Evolutionary conservation across 495 filamentous ascomycete genomes (phyloP).

Genomic region (Penicillium lividum): DNA sequence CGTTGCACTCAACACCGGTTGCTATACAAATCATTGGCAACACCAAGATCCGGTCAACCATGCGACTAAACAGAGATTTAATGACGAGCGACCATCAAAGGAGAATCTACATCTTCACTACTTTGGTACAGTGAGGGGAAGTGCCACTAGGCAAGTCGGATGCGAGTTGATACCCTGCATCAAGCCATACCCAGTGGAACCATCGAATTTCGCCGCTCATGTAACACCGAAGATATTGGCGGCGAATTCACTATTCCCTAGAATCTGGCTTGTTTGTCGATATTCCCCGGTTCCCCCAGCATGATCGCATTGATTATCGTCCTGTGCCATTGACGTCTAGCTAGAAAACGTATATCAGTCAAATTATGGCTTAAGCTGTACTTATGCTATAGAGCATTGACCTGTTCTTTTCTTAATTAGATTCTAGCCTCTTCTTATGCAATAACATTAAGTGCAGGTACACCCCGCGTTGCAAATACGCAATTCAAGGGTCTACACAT

Average conservation of each 20-base stretch:
- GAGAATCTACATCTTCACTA: too few species aligned
- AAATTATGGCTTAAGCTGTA: neutral
- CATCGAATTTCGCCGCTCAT: neutral
- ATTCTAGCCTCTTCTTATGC: neutral
- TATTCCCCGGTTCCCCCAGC: neutral
- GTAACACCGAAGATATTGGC: conserved; percentile 2
- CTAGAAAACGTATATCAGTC: neutral
- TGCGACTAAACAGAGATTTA: neutral
- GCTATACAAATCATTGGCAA: too few species aligned
- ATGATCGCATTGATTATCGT: neutral
- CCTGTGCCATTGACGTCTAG: neutral
- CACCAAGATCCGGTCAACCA: neutral
- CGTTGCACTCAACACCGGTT: too few species aligned
- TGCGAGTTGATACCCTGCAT: neutral
- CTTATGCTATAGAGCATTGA: neutral
- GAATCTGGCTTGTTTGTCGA: neutral
- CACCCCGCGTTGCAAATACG: neutral
- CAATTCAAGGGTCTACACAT: neutral
- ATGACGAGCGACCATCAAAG: neutral
- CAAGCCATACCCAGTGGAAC: neutral
- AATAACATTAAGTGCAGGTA: too few species aligned
- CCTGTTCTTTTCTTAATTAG: neutral
- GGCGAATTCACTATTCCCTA: neutral
- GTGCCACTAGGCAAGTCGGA: neutral
- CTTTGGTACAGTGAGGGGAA: too few species aligned